These are phyloP conservation scores for Davidsoniella eucalypti DNA, from an alignment of 2,329 filamentous ascomycete genomes.

Conservation along the genomic window DNA sequence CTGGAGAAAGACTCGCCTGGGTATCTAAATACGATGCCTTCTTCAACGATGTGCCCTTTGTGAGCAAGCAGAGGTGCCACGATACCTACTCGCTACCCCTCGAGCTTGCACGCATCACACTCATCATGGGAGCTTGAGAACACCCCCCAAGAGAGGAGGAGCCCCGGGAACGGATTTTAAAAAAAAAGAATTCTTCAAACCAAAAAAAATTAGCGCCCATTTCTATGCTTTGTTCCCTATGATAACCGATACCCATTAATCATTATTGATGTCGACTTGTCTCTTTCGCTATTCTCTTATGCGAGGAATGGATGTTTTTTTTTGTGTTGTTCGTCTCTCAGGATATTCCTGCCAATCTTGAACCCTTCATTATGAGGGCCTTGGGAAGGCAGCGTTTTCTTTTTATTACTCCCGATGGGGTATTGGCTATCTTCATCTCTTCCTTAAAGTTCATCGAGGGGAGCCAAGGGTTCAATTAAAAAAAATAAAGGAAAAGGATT, in stretches of 20 bases:
- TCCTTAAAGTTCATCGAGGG: conserved; percentile 6
- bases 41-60: conserved; percentile 12
- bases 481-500: conserved; percentile 4
- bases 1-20: conserved; percentile 99
- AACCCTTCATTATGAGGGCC: not conserved
- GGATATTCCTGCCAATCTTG: not conserved
- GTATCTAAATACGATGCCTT: conserved; percentile 52
- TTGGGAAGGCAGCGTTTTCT: not conserved
- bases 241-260: conserved; percentile 1
- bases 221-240: conserved; percentile 2
- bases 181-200: conserved; percentile 9
- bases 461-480: conserved; percentile 6
- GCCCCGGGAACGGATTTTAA: not conserved
- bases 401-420: not conserved
- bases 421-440: conserved; percentile 1
- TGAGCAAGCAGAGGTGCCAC: conserved; percentile 11
- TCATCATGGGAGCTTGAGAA: conserved; percentile 10
- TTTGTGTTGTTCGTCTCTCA: not conserved
- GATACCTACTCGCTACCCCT: conserved; percentile 7
- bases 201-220: not conserved
- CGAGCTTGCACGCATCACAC: conserved; percentile 9
- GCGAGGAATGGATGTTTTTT: not conserved
- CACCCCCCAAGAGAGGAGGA: conserved; percentile 11
- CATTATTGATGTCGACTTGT: not conserved
- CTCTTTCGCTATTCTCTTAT: not conserved